Base-by-base conservation (phyloP, 768 basidiomycete genomes). In the Kondoa malvinella region DNA sequence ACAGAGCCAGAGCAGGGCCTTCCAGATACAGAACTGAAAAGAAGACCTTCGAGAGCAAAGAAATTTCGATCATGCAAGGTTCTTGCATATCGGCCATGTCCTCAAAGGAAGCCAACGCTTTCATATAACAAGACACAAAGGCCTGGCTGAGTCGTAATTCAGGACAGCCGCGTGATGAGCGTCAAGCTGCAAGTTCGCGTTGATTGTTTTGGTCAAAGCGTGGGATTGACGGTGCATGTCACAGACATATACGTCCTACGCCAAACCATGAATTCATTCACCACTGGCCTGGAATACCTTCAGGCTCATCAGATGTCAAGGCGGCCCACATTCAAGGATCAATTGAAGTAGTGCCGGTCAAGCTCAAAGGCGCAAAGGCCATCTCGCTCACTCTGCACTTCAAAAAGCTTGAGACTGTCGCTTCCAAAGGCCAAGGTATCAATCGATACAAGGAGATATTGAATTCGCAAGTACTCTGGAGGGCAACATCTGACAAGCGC, bases 331-430 rank as follows among this genome's bases (percentile, higher is more conserved):
- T 63, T 16, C 17, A 4, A 21, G 61, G 61, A 27, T 29, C 61
- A 16, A n/a, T 63, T 8, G 61, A 63, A 33, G 32, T 63, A 3
- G 32, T 63, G 29, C 61, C 61, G 27, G 31, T 4, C 3, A 63
- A 63, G n/a, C 3, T 29, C 29, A 63, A 63, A 33, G 61, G 61
- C 30, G 12, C 33, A 17, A 27, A 32, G n/a, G 61, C 26, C 8
- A 34, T 32, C 14, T 27, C 3, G 30, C 61, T 63, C 30, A 63
- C 27, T 17, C 3, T 63, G 16, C n/a, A 17, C 15, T 34, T 63
- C n/a, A 27, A 32, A 17, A 63, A 63, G 61, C 61, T 63, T 16
- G 61, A 63, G 30, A 32, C 30, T 16, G 61, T 63, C 30, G 8
- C 27, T 15, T 2, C 3, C 29, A 33, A 32, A 34, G 61, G 61